Conservation (phyloP, 768 basidiomycete genomes). For the Royoungia palumana region DNA sequence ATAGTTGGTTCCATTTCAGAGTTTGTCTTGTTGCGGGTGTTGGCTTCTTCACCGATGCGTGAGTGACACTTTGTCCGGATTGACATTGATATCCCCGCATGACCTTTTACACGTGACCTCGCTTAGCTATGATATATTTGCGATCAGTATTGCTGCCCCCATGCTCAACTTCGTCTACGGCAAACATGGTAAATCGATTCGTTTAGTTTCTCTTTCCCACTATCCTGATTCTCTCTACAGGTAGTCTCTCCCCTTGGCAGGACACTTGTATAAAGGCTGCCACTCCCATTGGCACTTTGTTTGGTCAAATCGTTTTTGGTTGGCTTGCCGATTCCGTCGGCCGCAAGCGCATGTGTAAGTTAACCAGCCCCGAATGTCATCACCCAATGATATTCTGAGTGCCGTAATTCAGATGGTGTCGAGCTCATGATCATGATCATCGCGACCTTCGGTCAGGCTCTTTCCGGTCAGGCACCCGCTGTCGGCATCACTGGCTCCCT, state of each 20-base stretch:
- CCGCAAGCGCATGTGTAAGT: slow-evolving; percentile 73
- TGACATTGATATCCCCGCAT: too few species aligned
- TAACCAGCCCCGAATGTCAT: too few species aligned
- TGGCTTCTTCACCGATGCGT: too few species aligned
- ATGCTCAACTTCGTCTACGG: slow-evolving; percentile 84
- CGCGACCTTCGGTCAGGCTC: slow-evolving; percentile 71
- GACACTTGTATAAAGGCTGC: slow-evolving; percentile 73
- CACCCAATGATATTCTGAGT: too few species aligned
- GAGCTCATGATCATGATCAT: slow-evolving; percentile 72
- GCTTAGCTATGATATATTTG: slow-evolving; percentile 69
- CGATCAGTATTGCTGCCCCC: slow-evolving; percentile 75
- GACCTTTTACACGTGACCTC: too few species aligned
- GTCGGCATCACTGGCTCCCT: slow-evolving; percentile 67
- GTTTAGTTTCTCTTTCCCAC: too few species aligned
- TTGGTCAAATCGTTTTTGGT: slow-evolving; percentile 73
- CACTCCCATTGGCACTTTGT: slow-evolving; percentile 64
- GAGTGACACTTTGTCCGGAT: too few species aligned
- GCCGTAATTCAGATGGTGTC: slow-evolving; percentile 41
- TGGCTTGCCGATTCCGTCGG: slow-evolving; percentile 72
- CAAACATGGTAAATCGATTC: slow-evolving; percentile 1
- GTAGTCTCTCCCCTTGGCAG: slow-evolving; percentile 41
- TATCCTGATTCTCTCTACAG: slow-evolving; percentile 23
- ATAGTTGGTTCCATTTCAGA: too few species aligned
- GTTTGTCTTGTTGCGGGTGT: too few species aligned
- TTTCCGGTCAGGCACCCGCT: slow-evolving; percentile 61